phyloP scores from a whole-genome alignment of 2,329 filamentous ascomycete genomes.

The Beauveria scarabaeidicola region DNA sequence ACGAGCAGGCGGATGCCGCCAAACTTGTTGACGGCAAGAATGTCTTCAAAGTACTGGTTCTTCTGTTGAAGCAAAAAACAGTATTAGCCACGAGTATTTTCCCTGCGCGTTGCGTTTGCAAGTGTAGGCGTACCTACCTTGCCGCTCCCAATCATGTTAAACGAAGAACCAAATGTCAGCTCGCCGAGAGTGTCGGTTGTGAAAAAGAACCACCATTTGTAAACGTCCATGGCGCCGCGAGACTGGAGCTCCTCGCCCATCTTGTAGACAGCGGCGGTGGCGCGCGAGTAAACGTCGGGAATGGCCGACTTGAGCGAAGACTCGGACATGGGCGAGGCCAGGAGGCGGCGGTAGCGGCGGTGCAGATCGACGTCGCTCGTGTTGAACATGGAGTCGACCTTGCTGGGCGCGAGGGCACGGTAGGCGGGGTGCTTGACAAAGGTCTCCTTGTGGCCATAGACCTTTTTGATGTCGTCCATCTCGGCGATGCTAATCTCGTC shows the following conservation, averaged over 20 bases:
- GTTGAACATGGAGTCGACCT: slow-evolving; percentile 26
- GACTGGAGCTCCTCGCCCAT: slow-evolving; percentile 36
- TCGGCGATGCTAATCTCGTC: slow-evolving; percentile 18
- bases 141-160: slow-evolving; percentile 41
- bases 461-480: slow-evolving; percentile 17
- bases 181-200: slow-evolving; percentile 46
- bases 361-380: slow-evolving; percentile 31
- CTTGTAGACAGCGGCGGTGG: slow-evolving; percentile 30
- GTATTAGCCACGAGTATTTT: not conserved
- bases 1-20: slow-evolving; percentile 21
- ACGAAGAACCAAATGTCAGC: slow-evolving; percentile 47
- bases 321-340: slow-evolving; percentile 33
- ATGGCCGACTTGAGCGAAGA: slow-evolving; percentile 24
- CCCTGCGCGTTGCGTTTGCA: not conserved
- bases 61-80: not conserved
- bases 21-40: slow-evolving; percentile 14
- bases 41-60: slow-evolving; percentile 10
- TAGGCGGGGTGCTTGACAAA: slow-evolving; percentile 21
- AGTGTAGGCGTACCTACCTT: slow-evolving; percentile 32
- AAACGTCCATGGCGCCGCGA: slow-evolving; percentile 33
- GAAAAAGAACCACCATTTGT: slow-evolving; percentile 47
- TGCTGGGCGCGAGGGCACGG: slow-evolving; percentile 14
- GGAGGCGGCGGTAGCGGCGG: slow-evolving; percentile 30
- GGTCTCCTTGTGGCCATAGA: slow-evolving; percentile 25
- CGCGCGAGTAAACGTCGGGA: slow-evolving; percentile 26